Evolutionary conservation across 768 basidiomycete genomes (phyloP).

Genomic region (Tubosaeta brunneosetosa): DNA sequence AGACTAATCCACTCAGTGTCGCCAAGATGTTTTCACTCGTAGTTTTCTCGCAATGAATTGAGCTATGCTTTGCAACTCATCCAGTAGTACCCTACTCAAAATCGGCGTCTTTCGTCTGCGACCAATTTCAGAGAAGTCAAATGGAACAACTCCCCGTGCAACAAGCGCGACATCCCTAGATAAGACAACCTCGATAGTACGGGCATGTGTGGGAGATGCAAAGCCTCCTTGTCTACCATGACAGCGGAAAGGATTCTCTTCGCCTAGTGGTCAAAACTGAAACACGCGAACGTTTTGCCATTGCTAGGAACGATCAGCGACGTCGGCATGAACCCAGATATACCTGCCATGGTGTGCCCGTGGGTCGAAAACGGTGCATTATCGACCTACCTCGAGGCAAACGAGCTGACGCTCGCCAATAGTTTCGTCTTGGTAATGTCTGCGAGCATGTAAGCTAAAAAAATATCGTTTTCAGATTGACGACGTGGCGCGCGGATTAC

Average conservation of each 20-base stretch:
- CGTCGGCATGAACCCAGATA: not conserved
- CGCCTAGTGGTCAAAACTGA: not conserved
- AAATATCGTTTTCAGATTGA: not conserved
- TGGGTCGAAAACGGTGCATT: not conserved
- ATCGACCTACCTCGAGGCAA: not conserved
- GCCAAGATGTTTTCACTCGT: too few relatives aligned
- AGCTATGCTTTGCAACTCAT: too few relatives aligned
- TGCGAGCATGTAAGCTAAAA: not conserved
- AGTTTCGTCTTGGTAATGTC: not conserved
- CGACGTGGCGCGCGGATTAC: not conserved
- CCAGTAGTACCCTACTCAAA: too few relatives aligned
- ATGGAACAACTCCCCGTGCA: too few relatives aligned
- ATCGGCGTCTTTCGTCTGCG: too few relatives aligned
- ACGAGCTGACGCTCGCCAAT: not conserved
- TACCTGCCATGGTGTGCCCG: slow-evolving; percentile 3
- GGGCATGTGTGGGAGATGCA: not conserved
- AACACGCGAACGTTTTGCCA: not conserved
- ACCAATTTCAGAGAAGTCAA: too few relatives aligned
- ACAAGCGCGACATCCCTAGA: too few relatives aligned
- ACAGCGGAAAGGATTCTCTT: not conserved
- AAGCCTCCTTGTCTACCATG: not conserved
- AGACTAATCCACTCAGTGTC: too few relatives aligned
- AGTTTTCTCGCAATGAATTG: too few relatives aligned
- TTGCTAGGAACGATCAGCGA: not conserved
- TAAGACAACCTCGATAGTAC: not conserved